These are phyloP conservation scores for Saturnispora gosingensis DNA, from an alignment of 805 yeast genomes.

Conservation along the genomic window DNA sequence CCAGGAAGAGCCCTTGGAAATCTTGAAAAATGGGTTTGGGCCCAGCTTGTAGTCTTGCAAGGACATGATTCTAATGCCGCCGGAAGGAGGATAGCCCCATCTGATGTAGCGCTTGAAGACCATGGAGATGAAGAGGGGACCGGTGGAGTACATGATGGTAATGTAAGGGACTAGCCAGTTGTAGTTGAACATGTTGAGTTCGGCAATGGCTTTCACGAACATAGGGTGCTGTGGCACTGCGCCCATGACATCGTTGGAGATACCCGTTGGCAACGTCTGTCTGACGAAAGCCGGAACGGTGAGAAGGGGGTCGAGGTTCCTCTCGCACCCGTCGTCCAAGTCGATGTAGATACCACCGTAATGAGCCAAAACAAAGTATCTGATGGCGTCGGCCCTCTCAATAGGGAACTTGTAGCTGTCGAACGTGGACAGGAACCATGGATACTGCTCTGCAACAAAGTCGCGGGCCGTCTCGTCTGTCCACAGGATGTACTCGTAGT, in stretches of 20 bases:
- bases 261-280: conserved; percentile 82
- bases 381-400: conserved; percentile 82
- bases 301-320: conserved; percentile 70
- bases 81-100: conserved; percentile 62
- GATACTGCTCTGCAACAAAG: conserved; percentile 68
- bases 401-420: conserved; percentile 73
- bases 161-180: conserved; percentile 83
- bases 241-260: conserved; percentile 91
- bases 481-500: conserved; percentile 83
- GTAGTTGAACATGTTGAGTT: conserved; percentile 50
- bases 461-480: conserved; percentile 76
- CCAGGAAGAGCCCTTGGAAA: conserved; percentile 85
- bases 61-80: conserved; percentile 57
- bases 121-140: conserved; percentile 79
- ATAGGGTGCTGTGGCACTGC: conserved; percentile 81
- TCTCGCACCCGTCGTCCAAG: conserved; percentile 79
- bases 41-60: conserved; percentile 60
- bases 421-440: conserved; percentile 80
- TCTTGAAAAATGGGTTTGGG: conserved; percentile 56
- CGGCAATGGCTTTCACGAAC: conserved; percentile 59
- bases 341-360: conserved; percentile 90
- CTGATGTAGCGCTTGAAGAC: conserved; percentile 83
- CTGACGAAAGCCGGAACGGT: conserved; percentile 80
- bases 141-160: conserved; percentile 89
- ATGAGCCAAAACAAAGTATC: conserved; percentile 75